Evolutionary conservation across 306 rosid species (phyloP).

Genomic region (Rosa chinensis): DNA sequence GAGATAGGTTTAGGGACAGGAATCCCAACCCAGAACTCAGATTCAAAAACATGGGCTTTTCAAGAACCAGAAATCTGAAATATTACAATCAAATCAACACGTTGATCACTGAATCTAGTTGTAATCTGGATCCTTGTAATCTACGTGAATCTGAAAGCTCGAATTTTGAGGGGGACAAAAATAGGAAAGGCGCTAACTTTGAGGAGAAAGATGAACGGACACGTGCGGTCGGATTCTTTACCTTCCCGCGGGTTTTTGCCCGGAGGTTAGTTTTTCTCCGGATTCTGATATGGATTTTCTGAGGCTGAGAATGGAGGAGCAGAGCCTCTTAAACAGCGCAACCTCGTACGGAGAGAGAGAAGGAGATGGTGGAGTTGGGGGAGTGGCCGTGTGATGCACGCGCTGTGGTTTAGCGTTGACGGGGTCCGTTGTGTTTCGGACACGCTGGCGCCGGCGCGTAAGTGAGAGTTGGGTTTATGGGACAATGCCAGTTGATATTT

Average conservation of each 20-base stretch:
- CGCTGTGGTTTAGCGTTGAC: neutral
- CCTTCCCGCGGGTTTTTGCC: neutral
- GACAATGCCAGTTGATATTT: neutral
- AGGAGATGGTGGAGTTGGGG: neutral
- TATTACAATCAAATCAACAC: neutral
- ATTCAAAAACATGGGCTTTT: slow-evolving; percentile 50
- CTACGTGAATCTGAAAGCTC: slow-evolving; percentile 1
- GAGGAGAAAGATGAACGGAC: neutral
- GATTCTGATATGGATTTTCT: neutral
- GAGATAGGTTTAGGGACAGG: slow-evolving; percentile 50
- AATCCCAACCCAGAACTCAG: slow-evolving; percentile 20
- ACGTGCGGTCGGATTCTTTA: neutral
- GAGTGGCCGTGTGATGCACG: neutral
- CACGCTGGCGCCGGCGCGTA: slow-evolving; percentile 7
- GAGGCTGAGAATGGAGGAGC: neutral
- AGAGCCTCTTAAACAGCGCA: neutral
- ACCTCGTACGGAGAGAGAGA: neutral
- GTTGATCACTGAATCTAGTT: neutral
- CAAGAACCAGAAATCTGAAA: slow-evolving; percentile 9
- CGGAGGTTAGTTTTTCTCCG: neutral
- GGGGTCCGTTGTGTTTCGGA: neutral
- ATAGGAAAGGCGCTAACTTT: neutral
- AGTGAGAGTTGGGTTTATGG: neutral
- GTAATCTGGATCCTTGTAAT: neutral
- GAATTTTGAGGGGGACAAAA: neutral